These are phyloP conservation scores for Beauveria varroae DNA, from an alignment of 2,329 filamentous ascomycete species.

Conservation along the genomic window DNA sequence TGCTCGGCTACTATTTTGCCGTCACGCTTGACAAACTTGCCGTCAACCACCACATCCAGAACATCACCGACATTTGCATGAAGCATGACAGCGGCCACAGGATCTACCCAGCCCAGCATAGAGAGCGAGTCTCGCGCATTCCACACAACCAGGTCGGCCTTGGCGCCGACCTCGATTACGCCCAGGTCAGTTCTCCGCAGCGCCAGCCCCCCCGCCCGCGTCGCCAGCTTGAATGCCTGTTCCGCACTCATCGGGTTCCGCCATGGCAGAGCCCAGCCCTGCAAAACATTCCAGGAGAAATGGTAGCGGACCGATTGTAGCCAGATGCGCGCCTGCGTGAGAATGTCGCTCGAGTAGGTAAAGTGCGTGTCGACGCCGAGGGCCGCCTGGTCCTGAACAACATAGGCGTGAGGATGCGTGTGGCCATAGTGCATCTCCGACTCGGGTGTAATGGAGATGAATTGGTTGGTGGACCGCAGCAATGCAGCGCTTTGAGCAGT, in stretches of 20 bases:
- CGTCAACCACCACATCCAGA: conserved; percentile 40
- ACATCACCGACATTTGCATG: conserved; percentile 44
- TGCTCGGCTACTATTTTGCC: conserved; percentile 21
- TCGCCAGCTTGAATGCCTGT: conserved; percentile 50
- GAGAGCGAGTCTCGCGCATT: conserved; percentile 22
- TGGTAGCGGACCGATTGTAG: conserved; percentile 36
- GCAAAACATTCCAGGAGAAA: conserved; percentile 31
- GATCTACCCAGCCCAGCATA: conserved; percentile 27
- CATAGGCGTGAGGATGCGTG: conserved; percentile 34
- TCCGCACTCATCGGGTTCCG: conserved; percentile 44
- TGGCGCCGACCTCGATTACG: conserved; percentile 33
- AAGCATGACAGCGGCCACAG: conserved; percentile 45
- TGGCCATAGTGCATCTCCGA: conserved; percentile 54
- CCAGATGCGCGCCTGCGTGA: conserved; percentile 44
- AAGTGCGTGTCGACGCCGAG: conserved; percentile 49
- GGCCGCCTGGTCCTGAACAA: conserved; percentile 41
- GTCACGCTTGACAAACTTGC: conserved; percentile 37
- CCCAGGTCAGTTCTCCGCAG: conserved; percentile 45
- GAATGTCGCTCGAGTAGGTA: conserved; percentile 41
- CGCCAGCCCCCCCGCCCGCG: conserved; percentile 43
- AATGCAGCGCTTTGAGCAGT: conserved; percentile 30
- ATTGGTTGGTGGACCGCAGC: conserved; percentile 42
- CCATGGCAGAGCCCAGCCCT: conserved; percentile 33
- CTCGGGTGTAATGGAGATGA: conserved; percentile 50
- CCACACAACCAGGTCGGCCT: conserved; percentile 42